A percentile compares a stretch with the other conserved stretches of the same genome.
These are phyloP conservation scores for Saccharomyces hybrid DNA, from an alignment of 1,139 yeast genomes.

Conservation along the genomic window DNA sequence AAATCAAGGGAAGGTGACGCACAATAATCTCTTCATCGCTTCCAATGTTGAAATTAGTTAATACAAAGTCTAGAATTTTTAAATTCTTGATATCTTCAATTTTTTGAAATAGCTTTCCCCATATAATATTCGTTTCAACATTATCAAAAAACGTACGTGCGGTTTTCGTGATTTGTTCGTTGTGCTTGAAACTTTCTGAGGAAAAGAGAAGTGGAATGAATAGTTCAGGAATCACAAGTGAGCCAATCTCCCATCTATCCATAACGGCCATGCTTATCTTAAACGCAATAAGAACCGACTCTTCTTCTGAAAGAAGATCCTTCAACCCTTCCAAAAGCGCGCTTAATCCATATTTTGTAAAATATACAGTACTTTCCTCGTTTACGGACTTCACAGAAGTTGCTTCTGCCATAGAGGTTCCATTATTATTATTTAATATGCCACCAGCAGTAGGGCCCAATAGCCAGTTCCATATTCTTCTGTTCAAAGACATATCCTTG, in stretches of 20 bases:
- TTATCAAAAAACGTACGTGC: slow-evolving; percentile 75
- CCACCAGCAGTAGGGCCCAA: slow-evolving; percentile 51
- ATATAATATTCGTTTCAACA: slow-evolving; percentile 70
- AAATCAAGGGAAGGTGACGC: slow-evolving; percentile 64
- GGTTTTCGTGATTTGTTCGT: slow-evolving; percentile 43
- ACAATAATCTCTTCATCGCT: slow-evolving; percentile 79
- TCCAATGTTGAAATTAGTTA: slow-evolving; percentile 55
- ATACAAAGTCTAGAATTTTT: slow-evolving; percentile 48
- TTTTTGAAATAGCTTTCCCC: slow-evolving; percentile 54
- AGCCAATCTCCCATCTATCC: slow-evolving; percentile 94
- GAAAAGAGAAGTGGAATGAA: slow-evolving; percentile 54
- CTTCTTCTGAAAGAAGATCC: slow-evolving; percentile 38
- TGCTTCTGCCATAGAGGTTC: slow-evolving; percentile 2
- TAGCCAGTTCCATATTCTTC: slow-evolving; percentile 90
- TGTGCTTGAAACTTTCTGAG: slow-evolving; percentile 29
- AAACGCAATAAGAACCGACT: slow-evolving; percentile 38
- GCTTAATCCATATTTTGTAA: slow-evolving; percentile 47
- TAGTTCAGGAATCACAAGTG: slow-evolving; percentile 59
- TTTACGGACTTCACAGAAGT: slow-evolving; percentile 2
- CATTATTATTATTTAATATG: slow-evolving; percentile 4
- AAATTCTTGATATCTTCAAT: slow-evolving; percentile 31
- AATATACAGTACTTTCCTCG: slow-evolving; percentile 40
- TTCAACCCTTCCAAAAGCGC: slow-evolving; percentile 48
- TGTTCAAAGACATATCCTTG: slow-evolving; percentile 86
- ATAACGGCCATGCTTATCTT: slow-evolving; percentile 62